A percentile compares a stretch with the other conserved stretches of the same genome.
These are phyloP conservation scores for Strobilomyces dryophilus DNA, from an alignment of 768 basidiomycete species.

Conservation along the genomic window DNA sequence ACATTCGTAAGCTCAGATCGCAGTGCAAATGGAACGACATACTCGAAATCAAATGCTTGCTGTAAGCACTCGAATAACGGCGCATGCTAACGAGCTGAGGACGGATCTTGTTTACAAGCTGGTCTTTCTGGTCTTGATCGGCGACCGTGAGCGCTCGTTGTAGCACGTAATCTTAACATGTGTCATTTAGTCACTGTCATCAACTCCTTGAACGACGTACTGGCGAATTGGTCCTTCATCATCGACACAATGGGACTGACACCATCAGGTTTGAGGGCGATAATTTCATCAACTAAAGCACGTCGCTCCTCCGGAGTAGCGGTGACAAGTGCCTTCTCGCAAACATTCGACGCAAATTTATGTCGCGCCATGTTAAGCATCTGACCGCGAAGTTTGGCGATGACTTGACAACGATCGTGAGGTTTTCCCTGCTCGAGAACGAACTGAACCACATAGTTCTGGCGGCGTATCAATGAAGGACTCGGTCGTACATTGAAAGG, in stretches of 20 bases:
- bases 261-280: constrained; percentile 61
- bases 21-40: constrained; percentile 27
- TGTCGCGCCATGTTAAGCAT: constrained; percentile 78
- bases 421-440: constrained; percentile 77
- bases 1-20: constrained; percentile 7
- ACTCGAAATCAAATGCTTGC: constrained; percentile 82
- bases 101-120: constrained; percentile 56
- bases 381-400: constrained; percentile 69
- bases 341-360: constrained; percentile 95
- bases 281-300: constrained; percentile 76
- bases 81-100: constrained; percentile 70
- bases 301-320: constrained; percentile 63
- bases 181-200: constrained; percentile 3
- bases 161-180: constrained; percentile 70
- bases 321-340: constrained; percentile 80
- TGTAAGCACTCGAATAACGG: constrained; percentile 66
- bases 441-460: constrained; percentile 97
- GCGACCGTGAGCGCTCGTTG: constrained; percentile 71
- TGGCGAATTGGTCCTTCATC: constrained; percentile 89
- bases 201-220: constrained; percentile 42
- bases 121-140: constrained; percentile 68
- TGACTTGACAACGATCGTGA: constrained; percentile 63
- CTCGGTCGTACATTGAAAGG: neutral
- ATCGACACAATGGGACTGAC: constrained; percentile 61
- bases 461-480: constrained; percentile 3